phyloP scores from a whole-genome alignment of 2,329 filamentous ascomycete genomes.

The Moelleriella libera region DNA sequence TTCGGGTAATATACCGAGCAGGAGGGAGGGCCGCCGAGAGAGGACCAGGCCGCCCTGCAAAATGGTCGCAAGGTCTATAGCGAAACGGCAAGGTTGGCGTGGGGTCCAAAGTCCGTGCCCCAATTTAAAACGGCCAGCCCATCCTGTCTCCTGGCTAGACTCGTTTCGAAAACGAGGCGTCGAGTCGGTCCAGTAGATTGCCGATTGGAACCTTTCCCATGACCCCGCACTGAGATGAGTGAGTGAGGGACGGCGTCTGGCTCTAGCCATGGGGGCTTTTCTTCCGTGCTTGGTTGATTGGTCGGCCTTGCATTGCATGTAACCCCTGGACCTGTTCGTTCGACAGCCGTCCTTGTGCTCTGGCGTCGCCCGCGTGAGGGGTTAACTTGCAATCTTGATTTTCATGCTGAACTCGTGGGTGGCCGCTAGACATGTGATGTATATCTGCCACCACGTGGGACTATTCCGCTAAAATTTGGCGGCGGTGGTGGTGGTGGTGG shows the following conservation, averaged over 20 bases:
- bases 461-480: no score
- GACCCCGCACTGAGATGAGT: background rate
- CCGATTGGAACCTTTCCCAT: background rate
- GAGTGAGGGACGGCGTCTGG: background rate
- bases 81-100: background rate
- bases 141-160: background rate
- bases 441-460: no score
- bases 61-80: background rate
- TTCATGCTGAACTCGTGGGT: no score
- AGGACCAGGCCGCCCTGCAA: background rate
- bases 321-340: no score
- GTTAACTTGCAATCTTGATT: no score
- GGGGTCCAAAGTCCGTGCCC: background rate
- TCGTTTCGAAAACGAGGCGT: background rate
- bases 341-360: no score
- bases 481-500: no score
- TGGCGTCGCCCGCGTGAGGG: no score
- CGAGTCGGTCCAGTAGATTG: background rate
- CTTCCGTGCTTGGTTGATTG: background rate
- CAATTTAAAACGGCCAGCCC: background rate
- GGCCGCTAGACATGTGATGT: no score
- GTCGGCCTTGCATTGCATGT: background rate
- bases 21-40: background rate
- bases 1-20: no score
- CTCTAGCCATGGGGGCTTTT: background rate